These are phyloP conservation scores for Venturia effusa DNA, from an alignment of 2,329 filamentous ascomycete species.

Conservation along the genomic window DNA sequence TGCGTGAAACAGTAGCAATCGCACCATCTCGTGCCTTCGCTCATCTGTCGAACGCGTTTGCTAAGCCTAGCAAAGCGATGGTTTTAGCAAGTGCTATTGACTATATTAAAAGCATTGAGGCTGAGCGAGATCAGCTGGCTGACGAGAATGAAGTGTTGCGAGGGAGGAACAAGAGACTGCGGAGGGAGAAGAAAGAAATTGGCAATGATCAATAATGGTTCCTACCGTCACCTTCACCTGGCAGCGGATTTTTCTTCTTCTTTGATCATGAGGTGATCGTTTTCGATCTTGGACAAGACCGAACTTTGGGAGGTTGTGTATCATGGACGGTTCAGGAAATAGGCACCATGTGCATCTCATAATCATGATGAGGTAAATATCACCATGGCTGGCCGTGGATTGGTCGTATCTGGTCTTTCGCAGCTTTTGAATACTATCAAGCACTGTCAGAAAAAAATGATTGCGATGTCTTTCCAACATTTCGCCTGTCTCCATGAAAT, in stretches of 20 bases:
- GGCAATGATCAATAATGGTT: background rate
- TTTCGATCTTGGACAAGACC: no score
- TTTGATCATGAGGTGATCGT: no score
- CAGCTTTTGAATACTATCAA: background rate
- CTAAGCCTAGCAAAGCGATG: slow-evolving; percentile 9
- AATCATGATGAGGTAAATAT: background rate
- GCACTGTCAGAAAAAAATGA: no score
- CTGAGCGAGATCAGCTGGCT: background rate
- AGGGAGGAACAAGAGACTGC: background rate
- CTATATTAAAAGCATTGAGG: slow-evolving; percentile 8
- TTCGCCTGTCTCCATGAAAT: no score
- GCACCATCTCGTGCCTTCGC: background rate
- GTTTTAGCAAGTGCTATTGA: slow-evolving; percentile 9
- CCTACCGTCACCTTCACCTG: background rate
- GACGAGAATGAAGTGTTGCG: background rate
- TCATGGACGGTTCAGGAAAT: no score
- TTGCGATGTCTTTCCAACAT: no score
- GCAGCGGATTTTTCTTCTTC: no score
- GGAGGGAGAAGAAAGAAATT: background rate
- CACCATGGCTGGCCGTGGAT: background rate
- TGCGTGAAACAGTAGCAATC: slow-evolving; percentile 17
- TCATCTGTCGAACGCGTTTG: background rate
- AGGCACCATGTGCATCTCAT: background rate
- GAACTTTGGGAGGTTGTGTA: no score
- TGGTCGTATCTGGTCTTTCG: background rate